These are phyloP conservation scores for Coniochaeta sp. DNA, from an alignment of 2,329 filamentous ascomycete species.

Conservation along the genomic window DNA sequence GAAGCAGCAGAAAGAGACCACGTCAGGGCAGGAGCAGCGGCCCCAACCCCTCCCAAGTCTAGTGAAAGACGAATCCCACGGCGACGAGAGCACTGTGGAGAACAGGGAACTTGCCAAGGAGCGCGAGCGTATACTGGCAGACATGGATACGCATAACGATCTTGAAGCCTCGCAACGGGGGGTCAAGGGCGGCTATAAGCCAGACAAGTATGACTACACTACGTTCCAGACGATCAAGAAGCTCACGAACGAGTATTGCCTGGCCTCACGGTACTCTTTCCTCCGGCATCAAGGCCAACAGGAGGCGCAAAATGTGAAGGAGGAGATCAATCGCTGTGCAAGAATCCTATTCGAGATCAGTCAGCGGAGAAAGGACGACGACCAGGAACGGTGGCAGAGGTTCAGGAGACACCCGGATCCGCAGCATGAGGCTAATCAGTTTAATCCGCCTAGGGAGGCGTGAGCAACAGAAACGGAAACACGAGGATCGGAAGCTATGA, in stretches of 20 bases:
- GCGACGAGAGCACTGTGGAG: neutral
- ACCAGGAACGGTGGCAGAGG: neutral
- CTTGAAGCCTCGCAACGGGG: slow-evolving; percentile 3
- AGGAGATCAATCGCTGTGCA: slow-evolving; percentile 1
- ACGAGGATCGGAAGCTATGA: neutral
- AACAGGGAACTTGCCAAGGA: neutral
- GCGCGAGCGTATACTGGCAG: neutral
- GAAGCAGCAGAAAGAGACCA: neutral
- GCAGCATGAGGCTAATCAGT: neutral
- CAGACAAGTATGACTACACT: neutral
- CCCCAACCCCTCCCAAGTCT: neutral
- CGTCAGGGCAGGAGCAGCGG: neutral
- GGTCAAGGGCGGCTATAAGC: slow-evolving; percentile 1
- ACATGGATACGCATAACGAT: slow-evolving; percentile 1
- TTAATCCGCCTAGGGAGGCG: neutral
- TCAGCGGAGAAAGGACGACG: neutral
- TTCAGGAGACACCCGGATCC: neutral
- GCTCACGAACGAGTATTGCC: neutral
- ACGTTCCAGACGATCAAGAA: neutral
- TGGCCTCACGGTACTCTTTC: neutral
- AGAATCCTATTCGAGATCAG: neutral
- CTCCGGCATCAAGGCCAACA: neutral
- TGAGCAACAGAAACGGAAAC: neutral
- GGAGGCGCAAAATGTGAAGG: slow-evolving; percentile 1
- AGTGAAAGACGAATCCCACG: neutral